Conservation (phyloP, 495 filamentous ascomycete species). For the Hyaloscypha hepaticicola region DNA sequence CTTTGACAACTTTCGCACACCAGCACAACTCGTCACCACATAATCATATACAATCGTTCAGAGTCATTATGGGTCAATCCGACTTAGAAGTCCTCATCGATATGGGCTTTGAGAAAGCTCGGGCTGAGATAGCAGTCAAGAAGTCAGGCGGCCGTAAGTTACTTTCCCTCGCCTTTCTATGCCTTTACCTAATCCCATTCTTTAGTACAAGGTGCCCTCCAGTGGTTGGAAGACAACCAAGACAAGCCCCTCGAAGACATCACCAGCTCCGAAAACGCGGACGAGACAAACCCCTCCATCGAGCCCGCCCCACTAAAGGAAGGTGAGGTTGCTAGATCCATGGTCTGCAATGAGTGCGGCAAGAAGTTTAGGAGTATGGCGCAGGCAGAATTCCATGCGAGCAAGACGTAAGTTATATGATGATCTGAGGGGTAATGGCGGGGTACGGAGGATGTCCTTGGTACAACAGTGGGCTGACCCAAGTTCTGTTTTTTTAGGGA, state of each 20-base stretch:
- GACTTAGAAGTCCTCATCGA: slow-evolving; percentile 82
- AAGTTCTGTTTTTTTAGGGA: slow-evolving; percentile 44
- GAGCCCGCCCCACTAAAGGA: slow-evolving; percentile 55
- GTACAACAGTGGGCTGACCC: not conserved
- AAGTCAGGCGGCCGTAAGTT: slow-evolving; percentile 71
- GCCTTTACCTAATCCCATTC: slow-evolving; percentile 4
- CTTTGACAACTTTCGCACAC: no score
- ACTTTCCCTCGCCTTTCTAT: not conserved
- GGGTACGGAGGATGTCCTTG: slow-evolving; percentile 4
- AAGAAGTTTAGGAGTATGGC: slow-evolving; percentile 82
- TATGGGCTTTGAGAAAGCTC: slow-evolving; percentile 89
- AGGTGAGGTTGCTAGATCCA: slow-evolving; percentile 56
- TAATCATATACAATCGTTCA: not conserved
- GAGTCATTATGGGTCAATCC: slow-evolving; percentile 7
- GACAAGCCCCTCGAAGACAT: slow-evolving; percentile 81
- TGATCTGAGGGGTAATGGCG: not conserved
- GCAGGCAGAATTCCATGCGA: slow-evolving; percentile 86
- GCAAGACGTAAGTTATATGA: slow-evolving; percentile 69
- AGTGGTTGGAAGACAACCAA: slow-evolving; percentile 91
- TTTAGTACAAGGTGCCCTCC: slow-evolving; percentile 81
- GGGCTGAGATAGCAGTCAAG: slow-evolving; percentile 77
- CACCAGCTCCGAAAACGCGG: slow-evolving; percentile 36
- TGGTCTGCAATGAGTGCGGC: slow-evolving; percentile 85
- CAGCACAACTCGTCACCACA: no score
- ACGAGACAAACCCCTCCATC: slow-evolving; percentile 50